Percentiles rank a stretch among this genome's conserved stretches.
These are phyloP conservation scores for Macroventuria anomochaeta DNA, from an alignment of 2,329 filamentous ascomycete genomes.

Conservation along the genomic window DNA sequence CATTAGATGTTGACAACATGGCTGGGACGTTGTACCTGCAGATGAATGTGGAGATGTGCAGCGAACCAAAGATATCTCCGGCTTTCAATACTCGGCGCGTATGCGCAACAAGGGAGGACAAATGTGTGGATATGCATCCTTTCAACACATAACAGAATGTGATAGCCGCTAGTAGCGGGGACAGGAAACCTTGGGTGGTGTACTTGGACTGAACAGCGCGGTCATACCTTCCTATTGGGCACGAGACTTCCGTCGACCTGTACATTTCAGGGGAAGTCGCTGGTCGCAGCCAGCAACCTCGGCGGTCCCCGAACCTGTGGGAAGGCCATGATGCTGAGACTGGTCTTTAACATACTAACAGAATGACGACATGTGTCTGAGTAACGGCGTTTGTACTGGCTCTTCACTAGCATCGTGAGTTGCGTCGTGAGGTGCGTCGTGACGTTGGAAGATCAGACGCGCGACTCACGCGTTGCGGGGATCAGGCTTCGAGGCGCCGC, in stretches of 20 bases:
- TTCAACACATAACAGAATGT: slow-evolving; percentile 2
- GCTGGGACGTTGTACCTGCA: slow-evolving; percentile 13
- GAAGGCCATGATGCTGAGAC: slow-evolving; percentile 6
- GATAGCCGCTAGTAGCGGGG: neutral
- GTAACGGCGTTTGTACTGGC: slow-evolving; percentile 10
- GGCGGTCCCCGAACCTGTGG: neutral
- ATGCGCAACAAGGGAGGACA: slow-evolving; percentile 2
- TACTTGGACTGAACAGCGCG: neutral
- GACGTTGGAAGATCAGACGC: slow-evolving; percentile 16
- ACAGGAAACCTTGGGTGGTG: slow-evolving; percentile 5
- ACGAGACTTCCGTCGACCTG: slow-evolving; percentile 2
- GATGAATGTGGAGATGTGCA: slow-evolving; percentile 7
- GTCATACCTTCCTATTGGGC: slow-evolving; percentile 13
- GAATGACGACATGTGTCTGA: slow-evolving; percentile 15
- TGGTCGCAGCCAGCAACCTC: neutral
- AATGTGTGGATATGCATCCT: slow-evolving; percentile 9
- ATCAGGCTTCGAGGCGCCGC: slow-evolving; percentile 1
- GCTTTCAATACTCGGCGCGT: slow-evolving; percentile 5
- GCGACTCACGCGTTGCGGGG: slow-evolving; percentile 14
- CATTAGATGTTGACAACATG: slow-evolving; percentile 1
- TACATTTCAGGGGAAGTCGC: slow-evolving; percentile 5
- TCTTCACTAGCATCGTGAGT: slow-evolving; percentile 14
- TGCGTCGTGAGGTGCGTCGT: too few species aligned
- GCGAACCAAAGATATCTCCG: slow-evolving; percentile 1
- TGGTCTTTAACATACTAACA: neutral